These are phyloP conservation scores for Phytopythium helicoides DNA, from an alignment of 352 stramenopile species.

Conservation along the genomic window DNA sequence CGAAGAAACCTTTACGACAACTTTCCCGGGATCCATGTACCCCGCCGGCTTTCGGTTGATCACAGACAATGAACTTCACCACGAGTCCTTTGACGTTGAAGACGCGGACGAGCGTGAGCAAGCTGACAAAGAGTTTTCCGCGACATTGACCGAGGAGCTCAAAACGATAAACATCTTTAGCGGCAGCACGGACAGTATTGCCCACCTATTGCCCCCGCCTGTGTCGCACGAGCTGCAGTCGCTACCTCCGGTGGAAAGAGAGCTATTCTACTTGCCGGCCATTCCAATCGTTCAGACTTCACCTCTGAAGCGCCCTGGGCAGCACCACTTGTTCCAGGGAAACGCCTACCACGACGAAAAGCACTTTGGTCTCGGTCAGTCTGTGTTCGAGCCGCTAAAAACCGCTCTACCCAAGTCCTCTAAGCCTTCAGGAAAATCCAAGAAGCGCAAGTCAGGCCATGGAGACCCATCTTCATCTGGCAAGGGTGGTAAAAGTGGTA, in stretches of 20 bases:
- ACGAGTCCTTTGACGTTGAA: conserved; percentile 35
- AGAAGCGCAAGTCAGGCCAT: conserved; percentile 19
- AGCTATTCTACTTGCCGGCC: conserved; percentile 45
- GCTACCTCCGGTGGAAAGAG: conserved; percentile 19
- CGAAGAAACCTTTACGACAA: conserved; percentile 72
- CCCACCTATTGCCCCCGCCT: background rate
- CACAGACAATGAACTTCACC: conserved; percentile 74
- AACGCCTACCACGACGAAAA: conserved; percentile 61
- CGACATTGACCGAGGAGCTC: background rate
- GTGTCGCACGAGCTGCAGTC: conserved; percentile 10
- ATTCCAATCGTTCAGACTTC: conserved; percentile 56
- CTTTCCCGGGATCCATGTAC: conserved; percentile 84
- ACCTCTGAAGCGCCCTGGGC: conserved; percentile 27
- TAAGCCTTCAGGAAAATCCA: conserved; percentile 26
- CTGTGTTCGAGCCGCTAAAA: conserved; percentile 69
- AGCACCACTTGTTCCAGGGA: conserved; percentile 36
- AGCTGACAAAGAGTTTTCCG: conserved; percentile 22
- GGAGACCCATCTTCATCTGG: background rate
- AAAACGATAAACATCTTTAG: conserved; percentile 52
- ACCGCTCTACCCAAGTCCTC: conserved; percentile 34
- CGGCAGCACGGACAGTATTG: conserved; percentile 1
- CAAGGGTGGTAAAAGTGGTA: conserved; percentile 23
- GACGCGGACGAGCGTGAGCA: conserved; percentile 22
- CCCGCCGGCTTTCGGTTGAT: conserved; percentile 74
- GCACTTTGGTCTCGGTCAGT: conserved; percentile 68